Percentiles rank a stretch among this genome's conserved stretches.
Evolutionary conservation across 2,329 filamentous ascomycete genomes (phyloP).

Genomic region (Scedosporium boydii): DNA sequence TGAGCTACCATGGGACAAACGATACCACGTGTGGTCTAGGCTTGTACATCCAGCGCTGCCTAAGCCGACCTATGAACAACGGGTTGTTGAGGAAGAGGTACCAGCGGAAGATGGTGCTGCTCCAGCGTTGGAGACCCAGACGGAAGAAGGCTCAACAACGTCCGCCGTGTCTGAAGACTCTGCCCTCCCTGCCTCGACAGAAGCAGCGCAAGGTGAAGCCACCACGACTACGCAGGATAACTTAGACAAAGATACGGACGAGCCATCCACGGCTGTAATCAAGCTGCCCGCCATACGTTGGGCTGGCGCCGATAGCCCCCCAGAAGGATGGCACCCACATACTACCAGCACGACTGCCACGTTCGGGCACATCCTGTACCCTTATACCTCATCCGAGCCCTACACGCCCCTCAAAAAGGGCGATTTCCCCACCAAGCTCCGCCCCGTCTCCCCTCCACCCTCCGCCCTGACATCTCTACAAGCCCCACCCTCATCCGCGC

Average conservation of each 20-base stretch:
- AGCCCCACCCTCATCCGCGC: slow-evolving; percentile 3
- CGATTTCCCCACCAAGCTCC: slow-evolving; percentile 21
- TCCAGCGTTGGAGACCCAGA: not conserved
- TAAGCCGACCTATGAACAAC: not conserved
- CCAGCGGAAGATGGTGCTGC: not conserved
- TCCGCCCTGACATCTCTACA: slow-evolving; percentile 26
- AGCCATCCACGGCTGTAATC: not conserved
- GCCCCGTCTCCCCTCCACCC: slow-evolving; percentile 37
- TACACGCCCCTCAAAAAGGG: not conserved
- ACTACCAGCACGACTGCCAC: slow-evolving; percentile 25
- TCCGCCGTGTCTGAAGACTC: no score
- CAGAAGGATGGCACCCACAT: slow-evolving; percentile 7
- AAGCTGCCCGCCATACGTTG: no score
- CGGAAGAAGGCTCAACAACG: no score
- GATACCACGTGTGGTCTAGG: not conserved
- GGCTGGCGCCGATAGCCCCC: not conserved
- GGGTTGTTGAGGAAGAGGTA: not conserved
- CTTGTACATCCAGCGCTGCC: not conserved
- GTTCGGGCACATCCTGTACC: slow-evolving; percentile 43
- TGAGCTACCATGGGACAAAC: not conserved
- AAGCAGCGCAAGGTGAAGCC: no score
- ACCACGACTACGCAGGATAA: no score
- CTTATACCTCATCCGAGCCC: not conserved
- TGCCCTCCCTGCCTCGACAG: no score
- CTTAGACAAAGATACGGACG: not conserved